Evolutionary conservation across 2,329 filamentous ascomycete species (phyloP), one percentile per base, ranked within the genome.

Genomic region (Ophioceras dolichostomum): DNA sequence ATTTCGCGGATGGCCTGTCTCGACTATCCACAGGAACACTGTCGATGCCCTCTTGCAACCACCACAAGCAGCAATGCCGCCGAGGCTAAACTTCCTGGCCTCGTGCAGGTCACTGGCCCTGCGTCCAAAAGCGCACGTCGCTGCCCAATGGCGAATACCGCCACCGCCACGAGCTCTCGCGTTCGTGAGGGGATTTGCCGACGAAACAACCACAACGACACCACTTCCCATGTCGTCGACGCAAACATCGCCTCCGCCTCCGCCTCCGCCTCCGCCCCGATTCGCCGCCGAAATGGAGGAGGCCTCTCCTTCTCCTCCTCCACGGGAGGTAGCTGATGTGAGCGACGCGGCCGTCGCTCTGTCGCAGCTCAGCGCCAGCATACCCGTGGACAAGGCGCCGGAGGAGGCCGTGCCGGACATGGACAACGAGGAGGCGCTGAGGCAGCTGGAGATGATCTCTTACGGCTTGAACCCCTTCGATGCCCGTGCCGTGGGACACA

Each of bases 401-500:
- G 18, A 10, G 10, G 40, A 58, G 18, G 56, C 53, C 18, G 58
- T 54, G 7, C 47, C 65, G 45, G 64, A 59, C 35, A 46, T 51
- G 13, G 64, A 59, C 8, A 66, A 69, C 49, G 58, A 64, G 41
- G 53, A 60, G 30, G 56, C 60, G 5, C 51, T 70, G 21, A 43
- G 43, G 32, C 51, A 58, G 39, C 48, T 62, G 24, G 48, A 52
- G 38, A 44, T 54, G 43, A 47, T 58, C 14, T 44, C 57, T 17
- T 47, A 53, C 27, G 58, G 58, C 21, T 39, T 56, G 12, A 47
- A 52, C 19, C 47, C 54, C n/a, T 53, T 51, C 39, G 50, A 57
- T 40, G 39, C 42, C 12, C 14, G 44, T 5, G 38, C 43, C 16
- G 52, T 66, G 12, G 83, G 83, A n/a, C 68, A 84, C 55, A 93